Evolutionary conservation across 805 yeast genomes (phyloP).

Genomic region (Ogataea angusta): DNA sequence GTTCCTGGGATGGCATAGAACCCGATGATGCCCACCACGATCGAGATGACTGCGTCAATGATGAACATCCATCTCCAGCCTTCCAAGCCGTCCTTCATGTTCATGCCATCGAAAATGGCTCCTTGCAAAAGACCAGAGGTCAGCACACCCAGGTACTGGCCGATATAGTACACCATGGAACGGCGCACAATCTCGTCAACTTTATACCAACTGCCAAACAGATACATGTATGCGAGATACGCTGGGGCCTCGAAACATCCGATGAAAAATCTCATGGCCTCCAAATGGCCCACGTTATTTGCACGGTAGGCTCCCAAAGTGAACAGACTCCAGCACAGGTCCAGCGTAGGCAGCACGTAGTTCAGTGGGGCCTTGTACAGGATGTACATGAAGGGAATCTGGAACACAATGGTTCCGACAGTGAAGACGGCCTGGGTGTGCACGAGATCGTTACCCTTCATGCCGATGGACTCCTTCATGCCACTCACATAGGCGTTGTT

Average conservation of each 20-base stretch:
- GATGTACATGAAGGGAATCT: conserved; percentile 44
- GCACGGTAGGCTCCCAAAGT: conserved; percentile 55
- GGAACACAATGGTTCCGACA: conserved; percentile 53
- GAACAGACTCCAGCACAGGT: conserved; percentile 63
- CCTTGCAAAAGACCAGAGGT: conserved; percentile 53
- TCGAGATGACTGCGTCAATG: conserved; percentile 42
- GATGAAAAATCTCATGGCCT: conserved; percentile 59
- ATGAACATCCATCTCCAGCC: conserved; percentile 56
- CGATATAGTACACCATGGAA: conserved; percentile 59
- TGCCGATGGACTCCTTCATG: conserved; percentile 49
- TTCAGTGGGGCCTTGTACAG: conserved; percentile 46
- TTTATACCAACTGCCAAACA: conserved; percentile 55
- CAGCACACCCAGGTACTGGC: conserved; percentile 56
- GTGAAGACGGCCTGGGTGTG: conserved; percentile 28
- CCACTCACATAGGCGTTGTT: conserved; percentile 64
- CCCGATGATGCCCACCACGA: conserved; percentile 40
- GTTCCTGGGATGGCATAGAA: conserved; percentile 43
- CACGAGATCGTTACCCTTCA: conserved; percentile 27
- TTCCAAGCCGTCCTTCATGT: conserved; percentile 26
- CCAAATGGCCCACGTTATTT: conserved; percentile 46
- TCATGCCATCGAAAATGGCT: conserved; percentile 29
- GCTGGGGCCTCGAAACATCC: conserved; percentile 67
- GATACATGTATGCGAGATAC: conserved; percentile 57
- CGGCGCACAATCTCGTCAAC: conserved; percentile 56
- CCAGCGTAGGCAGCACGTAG: conserved; percentile 51